These are phyloP conservation scores for Colletotrichum cuscutae DNA, from an alignment of 2,329 filamentous ascomycete genomes.

Conservation along the genomic window DNA sequence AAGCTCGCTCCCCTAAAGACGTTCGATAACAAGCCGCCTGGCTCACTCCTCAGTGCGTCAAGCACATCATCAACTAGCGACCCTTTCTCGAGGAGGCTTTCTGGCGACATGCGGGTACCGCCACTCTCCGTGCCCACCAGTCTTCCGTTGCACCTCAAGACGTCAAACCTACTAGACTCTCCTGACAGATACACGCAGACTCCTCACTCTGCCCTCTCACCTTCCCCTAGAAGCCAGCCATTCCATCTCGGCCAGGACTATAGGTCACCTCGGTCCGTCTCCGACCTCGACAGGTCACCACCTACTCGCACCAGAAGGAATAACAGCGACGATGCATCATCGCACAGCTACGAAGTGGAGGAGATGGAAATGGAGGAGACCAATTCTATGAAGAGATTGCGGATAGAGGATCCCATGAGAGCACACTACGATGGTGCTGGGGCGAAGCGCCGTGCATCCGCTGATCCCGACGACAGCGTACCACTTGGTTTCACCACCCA, in stretches of 20 bases:
- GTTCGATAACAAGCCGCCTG: conserved; percentile 54
- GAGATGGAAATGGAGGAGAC: conserved; percentile 65
- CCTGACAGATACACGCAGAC: conserved; percentile 57
- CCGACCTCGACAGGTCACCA: conserved; percentile 60
- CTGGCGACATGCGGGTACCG: conserved; percentile 52
- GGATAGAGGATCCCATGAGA: conserved; percentile 55
- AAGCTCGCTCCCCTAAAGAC: conserved; percentile 62
- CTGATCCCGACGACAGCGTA: conserved; percentile 58
- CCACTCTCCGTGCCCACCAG: conserved; percentile 59
- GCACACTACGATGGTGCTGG: conserved; percentile 54
- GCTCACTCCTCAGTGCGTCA: conserved; percentile 52
- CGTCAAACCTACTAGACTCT: conserved; percentile 53
- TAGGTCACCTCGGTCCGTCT: conserved; percentile 54
- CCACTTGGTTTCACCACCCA: conserved; percentile 42
- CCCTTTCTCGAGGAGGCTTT: conserved; percentile 46
- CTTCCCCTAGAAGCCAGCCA: conserved; percentile 47
- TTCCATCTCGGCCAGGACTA: conserved; percentile 53
- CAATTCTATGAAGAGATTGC: conserved; percentile 60
- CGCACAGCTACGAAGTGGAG: conserved; percentile 55
- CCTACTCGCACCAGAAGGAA: conserved; percentile 56
- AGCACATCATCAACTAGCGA: conserved; percentile 49
- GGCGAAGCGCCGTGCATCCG: conserved; percentile 66
- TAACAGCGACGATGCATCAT: conserved; percentile 63
- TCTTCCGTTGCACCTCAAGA: conserved; percentile 46
- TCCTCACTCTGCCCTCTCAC: conserved; percentile 60